These are phyloP conservation scores for Pleodorina starrii DNA, from an alignment of 139 green algal genomes.

Conservation along the genomic window DNA sequence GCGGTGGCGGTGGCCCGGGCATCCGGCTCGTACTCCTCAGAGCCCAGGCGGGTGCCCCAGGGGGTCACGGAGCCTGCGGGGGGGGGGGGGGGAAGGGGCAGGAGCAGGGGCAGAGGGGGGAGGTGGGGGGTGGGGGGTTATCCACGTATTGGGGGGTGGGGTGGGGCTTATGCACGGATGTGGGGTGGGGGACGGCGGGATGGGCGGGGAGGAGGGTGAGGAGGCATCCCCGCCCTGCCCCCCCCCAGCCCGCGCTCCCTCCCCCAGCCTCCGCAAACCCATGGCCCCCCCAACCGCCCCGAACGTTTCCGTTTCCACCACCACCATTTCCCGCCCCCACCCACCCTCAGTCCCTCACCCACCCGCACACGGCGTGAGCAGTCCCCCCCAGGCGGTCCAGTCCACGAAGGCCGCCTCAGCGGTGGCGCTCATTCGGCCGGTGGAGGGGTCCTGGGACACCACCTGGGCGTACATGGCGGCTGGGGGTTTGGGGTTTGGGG, in stretches of 20 bases:
- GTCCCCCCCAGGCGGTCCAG: conserved; percentile 49
- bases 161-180: too few species aligned
- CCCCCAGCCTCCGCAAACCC: too few species aligned
- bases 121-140: not conserved
- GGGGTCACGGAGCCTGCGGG: conserved; percentile 48
- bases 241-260: too few species aligned
- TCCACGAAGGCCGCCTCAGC: conserved; percentile 7
- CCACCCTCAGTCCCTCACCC: not conserved
- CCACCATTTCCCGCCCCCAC: too few species aligned
- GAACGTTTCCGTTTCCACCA: too few species aligned
- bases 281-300: too few species aligned
- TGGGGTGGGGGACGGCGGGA: too few species aligned
- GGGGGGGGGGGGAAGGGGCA: too few species aligned
- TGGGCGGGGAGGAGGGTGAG: too few species aligned
- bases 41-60: conserved; percentile 59
- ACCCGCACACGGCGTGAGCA: conserved; percentile 47
- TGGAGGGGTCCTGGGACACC: not conserved
- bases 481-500: too few species aligned
- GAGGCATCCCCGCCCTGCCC: too few species aligned
- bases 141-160: not conserved
- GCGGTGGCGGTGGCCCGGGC: not conserved
- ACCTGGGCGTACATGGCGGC: conserved; percentile 4
- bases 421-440: not conserved
- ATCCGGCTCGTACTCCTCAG: conserved; percentile 62
- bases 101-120: not conserved